Evolutionary conservation across 768 basidiomycete genomes (phyloP).

Genomic region (Tulasnella sp.): DNA sequence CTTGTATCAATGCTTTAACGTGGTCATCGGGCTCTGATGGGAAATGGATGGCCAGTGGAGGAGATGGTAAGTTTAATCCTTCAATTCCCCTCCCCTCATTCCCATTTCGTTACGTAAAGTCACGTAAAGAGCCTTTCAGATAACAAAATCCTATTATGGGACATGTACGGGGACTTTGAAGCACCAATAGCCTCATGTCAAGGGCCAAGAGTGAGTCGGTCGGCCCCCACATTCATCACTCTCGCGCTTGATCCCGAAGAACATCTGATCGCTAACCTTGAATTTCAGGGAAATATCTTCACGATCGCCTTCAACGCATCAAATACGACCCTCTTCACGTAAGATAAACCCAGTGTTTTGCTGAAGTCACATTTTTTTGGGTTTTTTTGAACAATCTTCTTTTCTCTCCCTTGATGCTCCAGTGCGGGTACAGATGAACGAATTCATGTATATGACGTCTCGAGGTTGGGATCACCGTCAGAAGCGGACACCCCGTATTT

Average conservation of each 20-base stretch:
- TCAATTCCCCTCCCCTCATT: no score
- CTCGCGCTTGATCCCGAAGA: background rate
- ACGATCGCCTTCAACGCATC: background rate
- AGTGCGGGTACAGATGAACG: background rate
- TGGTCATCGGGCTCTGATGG: background rate
- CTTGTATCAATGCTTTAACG: constrained; percentile 5
- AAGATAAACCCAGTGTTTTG: no score
- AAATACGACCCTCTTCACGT: constrained; percentile 2
- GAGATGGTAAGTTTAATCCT: constrained; percentile 8
- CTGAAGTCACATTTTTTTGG: no score
- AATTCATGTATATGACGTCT: background rate
- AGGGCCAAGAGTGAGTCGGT: background rate
- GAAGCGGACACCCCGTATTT: background rate
- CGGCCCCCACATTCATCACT: background rate
- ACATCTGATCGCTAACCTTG: no score
- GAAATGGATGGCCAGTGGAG: constrained; percentile 2
- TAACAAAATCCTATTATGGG: background rate
- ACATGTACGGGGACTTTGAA: constrained; percentile 1
- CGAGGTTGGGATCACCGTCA: background rate
- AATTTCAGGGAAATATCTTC: constrained; percentile 3
- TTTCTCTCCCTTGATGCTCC: background rate
- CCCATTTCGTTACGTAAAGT: background rate
- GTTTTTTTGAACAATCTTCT: background rate
- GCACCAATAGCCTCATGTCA: background rate
- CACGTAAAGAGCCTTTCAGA: background rate